Conservation (phyloP, 2,329 filamentous ascomycete genomes). For the Botryotinia convoluta region DNA sequence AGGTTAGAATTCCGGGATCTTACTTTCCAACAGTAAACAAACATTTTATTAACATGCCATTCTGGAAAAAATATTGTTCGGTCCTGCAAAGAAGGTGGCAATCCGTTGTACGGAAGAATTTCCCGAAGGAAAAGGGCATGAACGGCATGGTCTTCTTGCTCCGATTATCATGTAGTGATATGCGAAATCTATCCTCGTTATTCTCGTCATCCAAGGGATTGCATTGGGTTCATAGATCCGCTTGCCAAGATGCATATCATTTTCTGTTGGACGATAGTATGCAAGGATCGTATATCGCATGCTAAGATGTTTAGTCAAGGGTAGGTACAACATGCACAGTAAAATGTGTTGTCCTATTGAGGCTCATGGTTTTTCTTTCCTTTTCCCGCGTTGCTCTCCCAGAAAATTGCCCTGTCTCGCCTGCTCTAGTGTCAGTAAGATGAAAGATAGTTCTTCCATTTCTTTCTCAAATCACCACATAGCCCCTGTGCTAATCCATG, state of each 20-base stretch:
- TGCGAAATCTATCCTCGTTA: neutral
- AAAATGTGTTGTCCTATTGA: conserved; percentile 15
- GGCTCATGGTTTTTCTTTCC: conserved; percentile 5
- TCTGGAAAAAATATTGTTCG: neutral
- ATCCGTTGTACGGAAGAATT: conserved; percentile 1
- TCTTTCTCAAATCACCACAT: neutral
- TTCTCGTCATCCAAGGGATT: conserved; percentile 5
- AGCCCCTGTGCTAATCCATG: neutral
- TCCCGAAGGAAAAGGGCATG: conserved; percentile 3
- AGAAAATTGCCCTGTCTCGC: neutral
- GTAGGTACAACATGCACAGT: conserved; percentile 1
- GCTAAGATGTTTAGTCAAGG: conserved; percentile 1
- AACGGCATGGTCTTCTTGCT: neutral
- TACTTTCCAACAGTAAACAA: conserved; percentile 1
- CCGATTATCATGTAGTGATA: conserved; percentile 12
- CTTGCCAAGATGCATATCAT: conserved; percentile 8
- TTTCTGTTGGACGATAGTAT: neutral
- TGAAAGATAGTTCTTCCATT: neutral
- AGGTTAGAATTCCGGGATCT: neutral
- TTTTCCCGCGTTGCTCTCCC: conserved; percentile 1
- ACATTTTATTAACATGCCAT: neutral
- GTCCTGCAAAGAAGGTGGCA: conserved; percentile 2
- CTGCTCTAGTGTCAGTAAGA: conserved; percentile 3
- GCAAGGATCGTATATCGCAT: conserved; percentile 14
- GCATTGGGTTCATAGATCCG: neutral